Base-by-base conservation (phyloP, 2,329 filamentous ascomycete genomes). In the Fusarium sp. region DNA sequence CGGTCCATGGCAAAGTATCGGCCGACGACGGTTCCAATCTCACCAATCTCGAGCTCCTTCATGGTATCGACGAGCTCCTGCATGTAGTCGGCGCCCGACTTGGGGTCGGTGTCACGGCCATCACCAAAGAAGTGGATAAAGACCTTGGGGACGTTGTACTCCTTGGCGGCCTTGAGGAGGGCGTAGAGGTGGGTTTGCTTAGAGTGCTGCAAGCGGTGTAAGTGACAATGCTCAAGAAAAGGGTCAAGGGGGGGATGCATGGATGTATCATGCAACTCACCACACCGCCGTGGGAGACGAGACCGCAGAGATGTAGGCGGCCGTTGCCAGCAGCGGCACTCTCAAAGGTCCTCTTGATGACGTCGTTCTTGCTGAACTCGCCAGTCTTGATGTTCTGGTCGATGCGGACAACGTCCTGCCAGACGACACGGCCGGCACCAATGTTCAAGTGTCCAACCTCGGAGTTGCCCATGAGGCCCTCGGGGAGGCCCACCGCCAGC, bases 71-170 rank as follows among this genome's bases (percentile, higher is more conserved):
- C 85, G 39, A 99, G 89, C 82, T 95, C 91, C 85, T 98, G 88
- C 91, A 99, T 92, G 85, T 98, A 98, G 58, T 89, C 93, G 56
- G 91, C 92, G 66, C 94, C 93, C 70, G 95, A 98, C 90, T 98
- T 98, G 83, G 97, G 97, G 83, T 99, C 97, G 76, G 96, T 98
- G 82, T 99, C 97, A 83, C 97, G 94, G 79, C 97, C 97, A 85
- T 99, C 97, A 75, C 95, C 97, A 82, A 99, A 98, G 91, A 98
- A 98, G 90, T 99, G 97, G 82, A 99, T 97, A 88, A 93, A 98
- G 79, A 99, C 95, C 80, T 98, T 89, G 77, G 95, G 94, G 37
- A 99, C 91, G 57, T 91, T 91, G 81, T 94, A 92, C 79, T 94
- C 92, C 89, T 98, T 98, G 81, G 97, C 97, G 41, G 97, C 94